phyloP scores from a whole-genome alignment of 805 yeast genomes.

The Saccharomycopsis fibuligera region DNA sequence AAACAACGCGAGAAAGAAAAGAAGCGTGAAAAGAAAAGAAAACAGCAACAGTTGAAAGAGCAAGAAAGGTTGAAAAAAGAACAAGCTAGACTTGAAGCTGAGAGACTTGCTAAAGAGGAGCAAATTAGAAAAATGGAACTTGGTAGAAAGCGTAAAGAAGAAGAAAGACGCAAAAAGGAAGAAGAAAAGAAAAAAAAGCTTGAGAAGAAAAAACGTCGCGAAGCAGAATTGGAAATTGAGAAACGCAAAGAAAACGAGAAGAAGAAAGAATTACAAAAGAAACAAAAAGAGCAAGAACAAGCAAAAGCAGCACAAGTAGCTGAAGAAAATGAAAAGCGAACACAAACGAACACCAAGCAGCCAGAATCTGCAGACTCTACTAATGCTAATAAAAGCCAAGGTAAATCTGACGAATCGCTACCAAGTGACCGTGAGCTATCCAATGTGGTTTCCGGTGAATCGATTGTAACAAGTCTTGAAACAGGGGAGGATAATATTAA shows the following conservation, averaged over 20 bases:
- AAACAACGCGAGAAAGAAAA: slow-evolving; percentile 17
- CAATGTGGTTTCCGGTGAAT: too few species aligned
- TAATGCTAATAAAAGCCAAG: too few species aligned
- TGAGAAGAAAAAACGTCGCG: slow-evolving; percentile 13
- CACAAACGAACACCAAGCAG: neutral
- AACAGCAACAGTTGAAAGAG: slow-evolving; percentile 19
- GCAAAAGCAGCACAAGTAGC: slow-evolving; percentile 3
- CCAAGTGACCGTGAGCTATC: too few species aligned
- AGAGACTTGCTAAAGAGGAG: slow-evolving; percentile 17
- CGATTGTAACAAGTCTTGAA: too few species aligned
- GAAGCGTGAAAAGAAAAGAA: slow-evolving; percentile 19
- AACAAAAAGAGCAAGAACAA: slow-evolving; percentile 6
- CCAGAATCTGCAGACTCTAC: neutral
- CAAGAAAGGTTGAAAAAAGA: slow-evolving; percentile 18
- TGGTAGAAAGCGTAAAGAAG: slow-evolving; percentile 19
- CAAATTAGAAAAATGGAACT: slow-evolving; percentile 15
- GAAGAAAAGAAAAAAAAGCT: slow-evolving; percentile 12
- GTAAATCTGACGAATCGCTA: too few species aligned
- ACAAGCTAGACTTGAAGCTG: slow-evolving; percentile 15
- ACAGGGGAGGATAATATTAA: too few species aligned
- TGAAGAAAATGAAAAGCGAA: slow-evolving; percentile 1
- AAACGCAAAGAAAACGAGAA: slow-evolving; percentile 6
- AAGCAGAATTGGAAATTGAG: slow-evolving; percentile 8
- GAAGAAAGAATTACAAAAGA: slow-evolving; percentile 3
- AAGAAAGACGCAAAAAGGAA: slow-evolving; percentile 15